Conservation (phyloP, 139 green algal genomes). For the Haematococcus lacustris region DNA sequence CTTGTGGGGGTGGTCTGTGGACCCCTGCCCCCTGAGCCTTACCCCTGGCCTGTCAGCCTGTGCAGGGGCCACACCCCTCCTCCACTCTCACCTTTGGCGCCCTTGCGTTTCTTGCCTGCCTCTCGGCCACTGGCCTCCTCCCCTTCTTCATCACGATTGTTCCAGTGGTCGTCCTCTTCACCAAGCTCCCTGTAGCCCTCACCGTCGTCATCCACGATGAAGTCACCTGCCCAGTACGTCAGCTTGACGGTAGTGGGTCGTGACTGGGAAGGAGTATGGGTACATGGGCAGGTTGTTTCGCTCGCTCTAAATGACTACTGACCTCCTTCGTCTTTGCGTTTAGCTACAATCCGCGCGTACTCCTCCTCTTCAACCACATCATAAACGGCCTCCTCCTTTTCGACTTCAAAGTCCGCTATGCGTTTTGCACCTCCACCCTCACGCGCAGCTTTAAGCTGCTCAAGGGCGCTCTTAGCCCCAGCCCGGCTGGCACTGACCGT, state of each 20-base stretch:
- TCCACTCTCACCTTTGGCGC: slow-evolving; percentile 20
- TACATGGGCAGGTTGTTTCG: no score
- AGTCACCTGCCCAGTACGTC: slow-evolving; percentile 65
- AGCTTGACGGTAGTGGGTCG: no score
- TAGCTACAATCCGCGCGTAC: slow-evolving; percentile 78
- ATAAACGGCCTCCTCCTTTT: slow-evolving; percentile 80
- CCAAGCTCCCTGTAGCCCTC: slow-evolving; percentile 81
- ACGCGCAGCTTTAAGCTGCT: slow-evolving; percentile 27
- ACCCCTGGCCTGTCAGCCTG: no score
- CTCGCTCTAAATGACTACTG: neutral
- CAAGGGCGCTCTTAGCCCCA: slow-evolving; percentile 18
- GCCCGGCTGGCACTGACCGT: neutral
- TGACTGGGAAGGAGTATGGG: no score
- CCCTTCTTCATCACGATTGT: slow-evolving; percentile 23
- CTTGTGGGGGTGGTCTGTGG: no score
- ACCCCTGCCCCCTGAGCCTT: no score
- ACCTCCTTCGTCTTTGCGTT: slow-evolving; percentile 75
- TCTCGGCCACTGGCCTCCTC: slow-evolving; percentile 15
- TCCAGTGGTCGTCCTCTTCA: slow-evolving; percentile 80
- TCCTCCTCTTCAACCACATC: slow-evolving; percentile 84
- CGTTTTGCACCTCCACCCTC: slow-evolving; percentile 40
- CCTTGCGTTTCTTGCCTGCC: slow-evolving; percentile 36
- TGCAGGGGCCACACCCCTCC: neutral
- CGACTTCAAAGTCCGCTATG: slow-evolving; percentile 55
- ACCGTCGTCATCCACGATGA: slow-evolving; percentile 74